A percentile compares a stretch with the other conserved stretches of the same genome.
These are phyloP conservation scores for Tephrocybe sp. DNA, from an alignment of 768 basidiomycete genomes.

Conservation along the genomic window DNA sequence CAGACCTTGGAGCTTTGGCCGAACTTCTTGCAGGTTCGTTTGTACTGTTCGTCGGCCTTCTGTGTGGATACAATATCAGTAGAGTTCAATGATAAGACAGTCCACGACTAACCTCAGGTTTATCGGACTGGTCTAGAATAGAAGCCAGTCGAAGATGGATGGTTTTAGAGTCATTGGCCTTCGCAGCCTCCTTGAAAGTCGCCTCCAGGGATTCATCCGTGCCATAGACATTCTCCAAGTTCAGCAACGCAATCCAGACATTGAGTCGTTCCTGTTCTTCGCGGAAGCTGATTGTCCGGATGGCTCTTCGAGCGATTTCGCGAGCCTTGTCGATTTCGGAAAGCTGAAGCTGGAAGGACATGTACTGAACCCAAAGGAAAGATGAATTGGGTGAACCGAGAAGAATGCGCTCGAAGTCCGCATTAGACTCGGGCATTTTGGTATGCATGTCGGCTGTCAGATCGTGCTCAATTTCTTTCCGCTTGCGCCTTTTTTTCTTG, in stretches of 20 bases:
- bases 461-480: conserved; percentile 75
- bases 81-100: background rate
- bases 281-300: conserved; percentile 87
- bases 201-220: conserved; percentile 75
- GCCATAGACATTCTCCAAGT: conserved; percentile 92
- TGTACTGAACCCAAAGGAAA: conserved; percentile 98
- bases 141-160: conserved; percentile 82
- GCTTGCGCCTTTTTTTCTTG: conserved; percentile 68
- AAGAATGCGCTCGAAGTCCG: conserved; percentile 92
- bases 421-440: conserved; percentile 83
- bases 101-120: conserved; percentile 58
- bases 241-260: conserved; percentile 95
- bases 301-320: conserved; percentile 79
- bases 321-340: conserved; percentile 95
- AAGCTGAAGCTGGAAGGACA: conserved; percentile 98
- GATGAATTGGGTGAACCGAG: conserved; percentile 96
- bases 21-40: conserved; percentile 91
- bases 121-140: conserved; percentile 83
- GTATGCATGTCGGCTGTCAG: conserved; percentile 87
- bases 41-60: conserved; percentile 93
- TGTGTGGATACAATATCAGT: conserved; percentile 29
- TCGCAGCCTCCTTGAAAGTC: conserved; percentile 88
- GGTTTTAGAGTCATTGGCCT: conserved; percentile 91
- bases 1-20: conserved; percentile 92
- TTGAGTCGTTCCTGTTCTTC: conserved; percentile 97